Conservation (phyloP, 2,329 filamentous ascomycete genomes). For the Cladosporium sp. region DNA sequence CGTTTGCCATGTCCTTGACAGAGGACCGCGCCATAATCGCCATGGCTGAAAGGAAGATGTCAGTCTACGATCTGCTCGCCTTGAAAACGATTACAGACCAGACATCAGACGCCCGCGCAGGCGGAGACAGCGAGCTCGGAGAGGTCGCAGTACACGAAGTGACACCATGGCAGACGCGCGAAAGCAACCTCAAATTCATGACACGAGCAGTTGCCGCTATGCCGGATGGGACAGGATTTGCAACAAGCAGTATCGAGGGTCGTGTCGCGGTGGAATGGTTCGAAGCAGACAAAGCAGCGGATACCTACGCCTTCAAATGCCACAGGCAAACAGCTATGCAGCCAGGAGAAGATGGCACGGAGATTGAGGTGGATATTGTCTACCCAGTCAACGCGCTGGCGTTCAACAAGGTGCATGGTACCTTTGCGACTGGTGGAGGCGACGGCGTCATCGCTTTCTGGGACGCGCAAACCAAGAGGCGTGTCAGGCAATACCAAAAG, state of each 20-base stretch:
- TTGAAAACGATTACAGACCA: slow-evolving; percentile 61
- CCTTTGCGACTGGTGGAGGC: slow-evolving; percentile 85
- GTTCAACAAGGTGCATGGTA: slow-evolving; percentile 80
- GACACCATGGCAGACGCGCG: slow-evolving; percentile 87
- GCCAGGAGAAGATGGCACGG: slow-evolving; percentile 47
- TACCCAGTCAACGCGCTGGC: slow-evolving; percentile 89
- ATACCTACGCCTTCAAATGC: slow-evolving; percentile 99
- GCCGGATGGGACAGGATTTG: slow-evolving; percentile 94
- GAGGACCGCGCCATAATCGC: slow-evolving; percentile 88
- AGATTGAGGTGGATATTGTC: slow-evolving; percentile 71
- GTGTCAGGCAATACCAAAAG: slow-evolving; percentile 86
- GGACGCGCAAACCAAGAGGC: slow-evolving; percentile 87
- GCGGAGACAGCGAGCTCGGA: slow-evolving; percentile 36
- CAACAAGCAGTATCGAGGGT: slow-evolving; percentile 89
- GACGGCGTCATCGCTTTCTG: slow-evolving; percentile 91
- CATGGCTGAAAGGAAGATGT: slow-evolving; percentile 89
- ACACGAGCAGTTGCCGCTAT: slow-evolving; percentile 92
- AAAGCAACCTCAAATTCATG: slow-evolving; percentile 94
- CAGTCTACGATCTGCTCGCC: slow-evolving; percentile 85
- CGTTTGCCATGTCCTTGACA: slow-evolving; percentile 78
- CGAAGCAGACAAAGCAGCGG: slow-evolving; percentile 86
- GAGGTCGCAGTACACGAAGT: slow-evolving; percentile 47
- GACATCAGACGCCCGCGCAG: slow-evolving; percentile 33
- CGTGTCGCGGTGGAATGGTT: slow-evolving; percentile 98
- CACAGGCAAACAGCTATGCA: slow-evolving; percentile 72